Conservation (phyloP, 352 stramenopile species). For the Phytophthora boehmeriae region DNA sequence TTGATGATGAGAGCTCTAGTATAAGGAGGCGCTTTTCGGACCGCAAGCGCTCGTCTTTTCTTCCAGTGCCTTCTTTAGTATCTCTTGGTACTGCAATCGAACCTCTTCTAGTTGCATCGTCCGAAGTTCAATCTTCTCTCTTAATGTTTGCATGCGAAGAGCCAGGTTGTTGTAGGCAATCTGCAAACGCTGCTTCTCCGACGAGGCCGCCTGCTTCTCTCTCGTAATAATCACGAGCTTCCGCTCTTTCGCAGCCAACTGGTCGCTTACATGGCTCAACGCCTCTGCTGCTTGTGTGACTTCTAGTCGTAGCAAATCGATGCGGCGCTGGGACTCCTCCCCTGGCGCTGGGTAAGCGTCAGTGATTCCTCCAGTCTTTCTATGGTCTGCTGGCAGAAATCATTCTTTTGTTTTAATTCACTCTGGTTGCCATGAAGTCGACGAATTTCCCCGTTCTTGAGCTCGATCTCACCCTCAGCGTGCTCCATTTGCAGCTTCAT, state of each 20-base stretch:
- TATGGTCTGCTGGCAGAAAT: constrained; percentile 55
- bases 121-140: constrained; percentile 40
- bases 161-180: constrained; percentile 60
- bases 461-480: constrained; percentile 62
- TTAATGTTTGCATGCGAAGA: constrained; percentile 30
- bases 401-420: constrained; percentile 67
- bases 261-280: constrained; percentile 32
- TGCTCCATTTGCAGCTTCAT: constrained; percentile 78
- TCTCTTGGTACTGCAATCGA: constrained; percentile 33
- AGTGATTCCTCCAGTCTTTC: constrained; percentile 53
- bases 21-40: constrained; percentile 52
- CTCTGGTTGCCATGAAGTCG: constrained; percentile 51
- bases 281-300: constrained; percentile 46
- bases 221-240: constrained; percentile 35
- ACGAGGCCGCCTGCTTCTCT: constrained; percentile 36
- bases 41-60: constrained; percentile 56
- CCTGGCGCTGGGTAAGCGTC: constrained; percentile 35
- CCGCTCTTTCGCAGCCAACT: constrained; percentile 45
- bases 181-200: constrained; percentile 51
- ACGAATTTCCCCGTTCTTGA: constrained; percentile 76
- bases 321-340: constrained; percentile 58
- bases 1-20: constrained; percentile 48
- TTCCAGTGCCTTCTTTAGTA: constrained; percentile 36
- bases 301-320: constrained; percentile 60
- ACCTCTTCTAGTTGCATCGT: constrained; percentile 58